Base-by-base conservation (phyloP, 176 grass and related monocot genomes). In the Metroxylon sagu region DNA sequence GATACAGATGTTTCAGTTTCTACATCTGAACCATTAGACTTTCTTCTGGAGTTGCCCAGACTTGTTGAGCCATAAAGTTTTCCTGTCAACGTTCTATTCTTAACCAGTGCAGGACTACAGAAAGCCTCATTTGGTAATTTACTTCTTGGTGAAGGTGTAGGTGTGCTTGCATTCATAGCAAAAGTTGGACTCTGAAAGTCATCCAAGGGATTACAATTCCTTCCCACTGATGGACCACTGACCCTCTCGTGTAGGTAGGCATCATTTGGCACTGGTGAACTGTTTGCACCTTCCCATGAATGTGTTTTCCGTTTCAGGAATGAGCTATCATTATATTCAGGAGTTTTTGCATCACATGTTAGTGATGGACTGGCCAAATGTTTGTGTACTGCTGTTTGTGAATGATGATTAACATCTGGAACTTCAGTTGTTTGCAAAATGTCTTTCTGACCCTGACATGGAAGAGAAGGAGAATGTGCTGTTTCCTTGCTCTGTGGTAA, bases 161-260 rank as follows among this genome's bases (percentile, higher is more conserved):
- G 67, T 31, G 55, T 54, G 61, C 70, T 79, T 59, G 51, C 74
- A 73, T 89, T 81, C 55, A 79, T 72, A 53, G 80, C 83, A 76
- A 86, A 78, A 65, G 80, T 84, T 70, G 82, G 83, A 56, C 82
- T 86, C 72, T 65, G 71, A 77, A 75, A 77, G 66, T 86, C 67
- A 78, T 83, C 70, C 49, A 16, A 60, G 3, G 18, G 72, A 16
- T 68, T 76, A 73, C 64, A 50, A 62, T 64, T 71, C 63, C 56
- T 82, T 66, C 65, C 69, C 17, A 35, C 56, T 78, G 56, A 74
- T 66, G 81, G 61, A 80, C 67, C 69, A 12, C 59, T n/a, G 56
- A 65, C 56, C 28, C 70, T 43, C 25, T 68, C 77, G 35, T 83
- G 53, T 35, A 30, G 50, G 59, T 26, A 48, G 14, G 76, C 52